Evolutionary conservation across 2,329 filamentous ascomycete species (phyloP).

Genomic region (Aspergillus sp.): DNA sequence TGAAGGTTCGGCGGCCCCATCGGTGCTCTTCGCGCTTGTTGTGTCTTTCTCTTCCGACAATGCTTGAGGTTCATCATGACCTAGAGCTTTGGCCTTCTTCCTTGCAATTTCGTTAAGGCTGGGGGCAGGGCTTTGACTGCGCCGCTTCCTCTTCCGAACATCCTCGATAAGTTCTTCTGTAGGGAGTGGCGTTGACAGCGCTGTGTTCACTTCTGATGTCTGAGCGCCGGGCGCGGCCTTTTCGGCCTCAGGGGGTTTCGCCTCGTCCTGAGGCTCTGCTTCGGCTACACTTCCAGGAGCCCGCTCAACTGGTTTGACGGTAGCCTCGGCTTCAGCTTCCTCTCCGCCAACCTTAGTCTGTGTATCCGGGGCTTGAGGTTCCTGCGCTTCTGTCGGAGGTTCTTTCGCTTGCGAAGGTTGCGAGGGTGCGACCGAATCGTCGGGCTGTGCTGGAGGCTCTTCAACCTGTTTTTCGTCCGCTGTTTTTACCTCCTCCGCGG

Average conservation of each 20-base stretch:
- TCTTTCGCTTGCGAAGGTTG: slow-evolving; percentile 4
- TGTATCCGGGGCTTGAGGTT: background rate
- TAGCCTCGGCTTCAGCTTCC: background rate
- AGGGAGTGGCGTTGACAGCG: slow-evolving; percentile 28
- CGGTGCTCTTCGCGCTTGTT: slow-evolving; percentile 13
- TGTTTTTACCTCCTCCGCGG: slow-evolving; percentile 11
- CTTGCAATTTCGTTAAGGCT: slow-evolving; percentile 53
- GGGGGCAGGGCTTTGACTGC: slow-evolving; percentile 62
- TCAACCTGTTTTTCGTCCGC: slow-evolving; percentile 12
- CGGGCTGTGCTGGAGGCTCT: background rate
- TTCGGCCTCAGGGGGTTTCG: slow-evolving; percentile 19
- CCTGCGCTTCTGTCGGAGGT: slow-evolving; percentile 1
- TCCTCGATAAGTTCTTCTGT: slow-evolving; percentile 50
- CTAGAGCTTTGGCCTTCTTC: slow-evolving; percentile 57
- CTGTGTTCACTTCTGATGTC: slow-evolving; percentile 27
- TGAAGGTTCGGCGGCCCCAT: slow-evolving; percentile 15
- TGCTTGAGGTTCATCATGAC: slow-evolving; percentile 28
- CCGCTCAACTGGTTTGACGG: slow-evolving; percentile 24
- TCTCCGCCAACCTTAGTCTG: background rate
- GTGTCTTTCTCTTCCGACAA: slow-evolving; percentile 30
- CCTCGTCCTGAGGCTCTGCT: slow-evolving; percentile 18
- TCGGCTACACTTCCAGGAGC: slow-evolving; percentile 16
- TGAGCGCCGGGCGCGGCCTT: slow-evolving; percentile 20
- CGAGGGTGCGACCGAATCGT: slow-evolving; percentile 1
- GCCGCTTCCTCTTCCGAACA: slow-evolving; percentile 65